These are phyloP conservation scores for Fragaria vesca DNA, from an alignment of 306 rosid species.

Conservation along the genomic window DNA sequence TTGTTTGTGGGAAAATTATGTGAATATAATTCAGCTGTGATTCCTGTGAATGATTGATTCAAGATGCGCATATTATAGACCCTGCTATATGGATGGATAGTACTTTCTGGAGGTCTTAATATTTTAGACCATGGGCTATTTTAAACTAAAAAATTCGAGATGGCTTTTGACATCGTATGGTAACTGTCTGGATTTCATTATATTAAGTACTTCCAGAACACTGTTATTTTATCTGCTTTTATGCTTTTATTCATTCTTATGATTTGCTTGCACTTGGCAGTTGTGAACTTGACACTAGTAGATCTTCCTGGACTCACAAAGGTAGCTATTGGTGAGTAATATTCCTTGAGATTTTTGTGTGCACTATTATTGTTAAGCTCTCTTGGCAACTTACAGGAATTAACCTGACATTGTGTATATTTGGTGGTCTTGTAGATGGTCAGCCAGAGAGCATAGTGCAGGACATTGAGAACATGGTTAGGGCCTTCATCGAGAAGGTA, in stretches of 20 bases:
- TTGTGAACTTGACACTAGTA: constrained; percentile 44
- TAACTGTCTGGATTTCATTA: not conserved
- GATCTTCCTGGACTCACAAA: constrained; percentile 56
- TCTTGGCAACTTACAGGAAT: not conserved
- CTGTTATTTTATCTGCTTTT: not conserved
- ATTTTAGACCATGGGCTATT: too few relatives aligned
- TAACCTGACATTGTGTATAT: not conserved
- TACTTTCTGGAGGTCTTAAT: too few relatives aligned
- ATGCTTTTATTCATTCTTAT: not conserved
- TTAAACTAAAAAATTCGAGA: too few relatives aligned
- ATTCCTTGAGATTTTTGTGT: not conserved
- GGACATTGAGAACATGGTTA: constrained; percentile 48
- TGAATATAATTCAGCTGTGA: too few relatives aligned
- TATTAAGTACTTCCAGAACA: not conserved
- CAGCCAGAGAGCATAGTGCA: constrained; percentile 41
- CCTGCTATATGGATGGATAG: too few relatives aligned
- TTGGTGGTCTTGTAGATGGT: constrained; percentile 35
- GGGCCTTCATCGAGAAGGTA: constrained; percentile 48
- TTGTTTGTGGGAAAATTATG: too few relatives aligned
- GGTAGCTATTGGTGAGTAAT: constrained; percentile 45
- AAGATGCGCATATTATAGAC: too few relatives aligned
- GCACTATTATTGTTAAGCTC: not conserved
- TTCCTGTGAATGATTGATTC: too few relatives aligned
- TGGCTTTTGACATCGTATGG: not conserved
- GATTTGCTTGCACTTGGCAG: constrained; percentile 24